Conservation (phyloP, 2,329 filamentous ascomycete genomes). For the Cercospora zeina region DNA sequence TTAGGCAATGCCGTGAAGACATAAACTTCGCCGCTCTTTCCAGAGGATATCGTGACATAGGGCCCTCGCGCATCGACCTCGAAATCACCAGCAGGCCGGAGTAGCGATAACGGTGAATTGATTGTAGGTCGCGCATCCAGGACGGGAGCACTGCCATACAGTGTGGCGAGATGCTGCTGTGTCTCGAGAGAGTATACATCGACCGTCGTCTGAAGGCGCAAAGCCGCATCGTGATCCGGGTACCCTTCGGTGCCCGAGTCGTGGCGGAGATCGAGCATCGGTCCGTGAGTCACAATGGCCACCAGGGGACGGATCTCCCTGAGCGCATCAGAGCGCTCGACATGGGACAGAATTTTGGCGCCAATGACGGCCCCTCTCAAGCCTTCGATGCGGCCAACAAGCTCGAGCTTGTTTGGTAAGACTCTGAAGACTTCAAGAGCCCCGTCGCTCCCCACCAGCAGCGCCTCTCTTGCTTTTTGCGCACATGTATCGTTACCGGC, state of each 20-base stretch:
- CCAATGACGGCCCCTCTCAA: slow-evolving; percentile 76
- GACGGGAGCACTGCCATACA: slow-evolving; percentile 69
- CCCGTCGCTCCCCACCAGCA: slow-evolving; percentile 78
- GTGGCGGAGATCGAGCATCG: slow-evolving; percentile 55
- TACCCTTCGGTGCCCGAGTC: slow-evolving; percentile 38
- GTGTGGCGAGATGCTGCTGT: slow-evolving; percentile 67
- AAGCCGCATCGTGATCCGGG: slow-evolving; percentile 42
- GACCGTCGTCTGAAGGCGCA: slow-evolving; percentile 79
- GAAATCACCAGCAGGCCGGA: slow-evolving; percentile 70
- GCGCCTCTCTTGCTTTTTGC: slow-evolving; percentile 59
- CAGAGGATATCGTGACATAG: slow-evolving; percentile 73
- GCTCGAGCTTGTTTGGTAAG: slow-evolving; percentile 69
- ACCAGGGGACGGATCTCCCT: slow-evolving; percentile 68
- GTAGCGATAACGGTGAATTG: slow-evolving; percentile 42
- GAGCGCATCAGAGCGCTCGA: slow-evolving; percentile 52
- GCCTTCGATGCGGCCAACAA: slow-evolving; percentile 70
- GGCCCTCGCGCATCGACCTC: slow-evolving; percentile 71
- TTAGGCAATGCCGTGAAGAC: slow-evolving; percentile 55
- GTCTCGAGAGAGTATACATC: slow-evolving; percentile 83
- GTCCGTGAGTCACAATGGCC: slow-evolving; percentile 77
- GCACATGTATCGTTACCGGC: slow-evolving; percentile 50
- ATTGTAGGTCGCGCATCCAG: slow-evolving; percentile 42
- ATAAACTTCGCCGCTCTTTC: slow-evolving; percentile 82
- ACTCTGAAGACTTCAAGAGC: slow-evolving; percentile 74
- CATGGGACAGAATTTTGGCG: slow-evolving; percentile 79